Percentiles rank a stretch among this genome's conserved stretches.
These are phyloP conservation scores for Austropuccinia psidii DNA, from an alignment of 1,284 basidiomycete genomes.

Conservation along the genomic window DNA sequence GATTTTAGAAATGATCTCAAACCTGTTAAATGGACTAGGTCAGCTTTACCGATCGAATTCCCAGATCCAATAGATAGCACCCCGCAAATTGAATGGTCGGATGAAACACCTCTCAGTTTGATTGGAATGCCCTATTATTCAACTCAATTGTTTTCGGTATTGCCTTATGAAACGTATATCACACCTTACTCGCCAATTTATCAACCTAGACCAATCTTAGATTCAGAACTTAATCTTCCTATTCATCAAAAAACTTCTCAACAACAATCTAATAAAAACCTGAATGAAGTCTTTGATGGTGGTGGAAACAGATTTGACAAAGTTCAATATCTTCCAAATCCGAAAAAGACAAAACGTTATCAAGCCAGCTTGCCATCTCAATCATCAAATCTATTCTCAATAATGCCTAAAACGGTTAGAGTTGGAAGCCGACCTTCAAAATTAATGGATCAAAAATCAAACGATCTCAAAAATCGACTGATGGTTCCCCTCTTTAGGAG, in stretches of 20 bases:
- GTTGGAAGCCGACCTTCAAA: slow-evolving; percentile 64
- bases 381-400: background rate
- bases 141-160: slow-evolving; percentile 67
- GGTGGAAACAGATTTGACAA: slow-evolving; percentile 58
- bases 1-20: slow-evolving; percentile 46
- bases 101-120: slow-evolving; percentile 73
- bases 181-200: slow-evolving; percentile 53
- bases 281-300: slow-evolving; percentile 61
- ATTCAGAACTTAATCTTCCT: slow-evolving; percentile 51
- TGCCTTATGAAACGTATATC: slow-evolving; percentile 51
- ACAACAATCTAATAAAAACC: slow-evolving; percentile 81
- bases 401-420: background rate
- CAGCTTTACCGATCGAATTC: slow-evolving; percentile 70
- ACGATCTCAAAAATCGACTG: slow-evolving; percentile 49
- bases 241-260: slow-evolving; percentile 68
- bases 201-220: slow-evolving; percentile 47
- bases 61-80: slow-evolving; percentile 62
- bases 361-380: slow-evolving; percentile 20
- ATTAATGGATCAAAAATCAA: slow-evolving; percentile 47
- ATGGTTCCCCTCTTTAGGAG: slow-evolving; percentile 68
- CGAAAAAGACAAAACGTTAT: slow-evolving; percentile 34
- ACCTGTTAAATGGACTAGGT: slow-evolving; percentile 79
- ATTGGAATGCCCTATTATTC: slow-evolving; percentile 87
- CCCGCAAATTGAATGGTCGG: slow-evolving; percentile 67
- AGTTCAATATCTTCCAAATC: slow-evolving; percentile 27